These are phyloP conservation scores for Fusarium palustre DNA, from an alignment of 2,329 filamentous ascomycete genomes.

Conservation along the genomic window DNA sequence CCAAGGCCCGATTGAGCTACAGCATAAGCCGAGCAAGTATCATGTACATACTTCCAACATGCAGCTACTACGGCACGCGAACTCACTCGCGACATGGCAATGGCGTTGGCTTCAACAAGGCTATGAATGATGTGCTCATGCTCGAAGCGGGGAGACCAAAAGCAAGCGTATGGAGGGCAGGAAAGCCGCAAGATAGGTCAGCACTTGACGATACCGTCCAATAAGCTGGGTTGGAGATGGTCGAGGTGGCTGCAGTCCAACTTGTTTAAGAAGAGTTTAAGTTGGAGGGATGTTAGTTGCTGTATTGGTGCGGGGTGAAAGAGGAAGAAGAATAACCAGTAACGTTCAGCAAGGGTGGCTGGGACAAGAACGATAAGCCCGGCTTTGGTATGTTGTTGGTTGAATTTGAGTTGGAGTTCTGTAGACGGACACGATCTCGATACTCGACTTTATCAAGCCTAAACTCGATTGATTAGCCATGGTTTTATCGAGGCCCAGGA, in stretches of 20 bases:
- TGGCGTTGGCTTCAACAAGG: conserved; percentile 28
- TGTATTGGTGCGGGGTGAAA: conserved; percentile 29
- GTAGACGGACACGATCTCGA: conserved; percentile 11
- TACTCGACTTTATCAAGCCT: background rate
- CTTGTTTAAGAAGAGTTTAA: conserved; percentile 33
- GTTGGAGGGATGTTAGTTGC: background rate
- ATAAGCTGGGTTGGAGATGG: conserved; percentile 15
- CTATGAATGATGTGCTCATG: conserved; percentile 33
- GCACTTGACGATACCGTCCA: conserved; percentile 27
- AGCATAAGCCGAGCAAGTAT: conserved; percentile 27
- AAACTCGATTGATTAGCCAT: background rate
- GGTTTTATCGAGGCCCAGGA: background rate
- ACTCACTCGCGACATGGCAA: conserved; percentile 34
- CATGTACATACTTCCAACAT: conserved; percentile 29
- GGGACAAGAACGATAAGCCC: conserved; percentile 20
- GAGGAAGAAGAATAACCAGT: background rate
- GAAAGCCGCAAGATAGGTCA: conserved; percentile 30
- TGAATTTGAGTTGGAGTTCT: background rate
- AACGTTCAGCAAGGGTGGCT: conserved; percentile 5
- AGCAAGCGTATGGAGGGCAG: conserved; percentile 34
- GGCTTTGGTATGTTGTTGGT: background rate
- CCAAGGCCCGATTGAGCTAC: conserved; percentile 29
- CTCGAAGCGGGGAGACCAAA: conserved; percentile 30
- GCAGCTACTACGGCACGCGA: conserved; percentile 10
- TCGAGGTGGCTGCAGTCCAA: conserved; percentile 35